Conservation (phyloP, 179 eudicot species). For the Silene vulgaris region DNA sequence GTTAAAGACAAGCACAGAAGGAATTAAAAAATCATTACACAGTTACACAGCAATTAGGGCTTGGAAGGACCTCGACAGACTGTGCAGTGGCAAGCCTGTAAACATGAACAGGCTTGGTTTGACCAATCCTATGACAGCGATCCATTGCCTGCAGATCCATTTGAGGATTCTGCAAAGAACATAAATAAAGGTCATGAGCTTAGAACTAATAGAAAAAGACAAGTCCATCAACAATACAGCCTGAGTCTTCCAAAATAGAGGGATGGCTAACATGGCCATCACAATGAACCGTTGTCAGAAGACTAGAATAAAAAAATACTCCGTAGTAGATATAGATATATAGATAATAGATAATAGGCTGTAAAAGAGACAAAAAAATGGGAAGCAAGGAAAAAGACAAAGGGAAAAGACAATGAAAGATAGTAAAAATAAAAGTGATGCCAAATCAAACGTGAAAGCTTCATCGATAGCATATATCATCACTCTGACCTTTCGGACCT, state of each 20-base stretch:
- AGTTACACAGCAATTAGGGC: neutral
- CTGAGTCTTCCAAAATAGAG: neutral
- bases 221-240: neutral
- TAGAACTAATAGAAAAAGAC: neutral
- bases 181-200: neutral
- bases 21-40: neutral
- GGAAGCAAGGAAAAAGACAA: no score
- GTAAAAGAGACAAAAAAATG: no score
- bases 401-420: slow-evolving; percentile 15
- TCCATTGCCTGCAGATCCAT: slow-evolving; percentile 99
- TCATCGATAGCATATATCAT: neutral
- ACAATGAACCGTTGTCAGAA: no score
- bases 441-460: neutral
- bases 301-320: no score
- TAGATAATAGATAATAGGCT: no score
- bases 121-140: slow-evolving; percentile 98
- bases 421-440: no score
- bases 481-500: neutral
- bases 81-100: slow-evolving; percentile 94
- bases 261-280: no score
- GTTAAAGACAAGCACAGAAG: slow-evolving; percentile 11
- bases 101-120: slow-evolving; percentile 98
- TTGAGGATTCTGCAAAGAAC: slow-evolving; percentile 82
- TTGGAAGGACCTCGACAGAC: slow-evolving; percentile 69
- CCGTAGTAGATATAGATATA: no score